Evolutionary conservation across 352 stramenopile genomes (phyloP).

Genomic region (Phytopythium chamaehyphon): DNA sequence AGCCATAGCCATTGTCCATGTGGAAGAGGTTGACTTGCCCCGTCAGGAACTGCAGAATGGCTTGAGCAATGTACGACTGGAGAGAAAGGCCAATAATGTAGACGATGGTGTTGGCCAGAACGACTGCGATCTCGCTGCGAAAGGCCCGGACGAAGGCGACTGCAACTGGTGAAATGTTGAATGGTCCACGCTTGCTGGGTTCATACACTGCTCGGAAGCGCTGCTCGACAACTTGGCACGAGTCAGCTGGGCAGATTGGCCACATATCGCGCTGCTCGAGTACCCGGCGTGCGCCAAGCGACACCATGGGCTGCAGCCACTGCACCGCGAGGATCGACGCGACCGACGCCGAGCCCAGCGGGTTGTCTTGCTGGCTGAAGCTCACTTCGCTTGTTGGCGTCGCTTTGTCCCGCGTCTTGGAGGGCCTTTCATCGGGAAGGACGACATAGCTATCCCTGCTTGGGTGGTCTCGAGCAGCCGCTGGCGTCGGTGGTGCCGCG

Average conservation of each 20-base stretch:
- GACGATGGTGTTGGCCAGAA: constrained; percentile 12
- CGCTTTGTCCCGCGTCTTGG: background rate
- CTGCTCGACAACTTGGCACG: constrained; percentile 5
- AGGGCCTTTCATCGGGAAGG: background rate
- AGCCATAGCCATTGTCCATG: constrained; percentile 11
- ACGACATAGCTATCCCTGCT: background rate
- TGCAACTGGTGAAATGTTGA: constrained; percentile 10
- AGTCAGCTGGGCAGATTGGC: constrained; percentile 12
- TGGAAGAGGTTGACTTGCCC: constrained; percentile 11
- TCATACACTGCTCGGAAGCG: constrained; percentile 16
- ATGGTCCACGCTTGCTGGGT: background rate
- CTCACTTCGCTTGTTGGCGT: background rate
- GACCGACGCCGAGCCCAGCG: constrained; percentile 16
- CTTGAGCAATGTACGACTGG: constrained; percentile 14
- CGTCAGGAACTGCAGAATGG: constrained; percentile 14
- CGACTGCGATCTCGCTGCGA: constrained; percentile 8
- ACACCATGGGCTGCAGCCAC: constrained; percentile 24
- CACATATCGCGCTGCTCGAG: constrained; percentile 22
- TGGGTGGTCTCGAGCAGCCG: too few relatives aligned
- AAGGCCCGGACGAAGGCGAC: constrained; percentile 12
- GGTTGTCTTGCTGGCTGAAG: constrained; percentile 14
- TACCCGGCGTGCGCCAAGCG: constrained; percentile 16
- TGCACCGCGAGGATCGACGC: constrained; percentile 15
- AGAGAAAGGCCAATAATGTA: constrained; percentile 17
- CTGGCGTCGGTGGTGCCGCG: background rate